Base-by-base conservation (phyloP, 306 rosid genomes). In the Trifolium fragiferum region DNA sequence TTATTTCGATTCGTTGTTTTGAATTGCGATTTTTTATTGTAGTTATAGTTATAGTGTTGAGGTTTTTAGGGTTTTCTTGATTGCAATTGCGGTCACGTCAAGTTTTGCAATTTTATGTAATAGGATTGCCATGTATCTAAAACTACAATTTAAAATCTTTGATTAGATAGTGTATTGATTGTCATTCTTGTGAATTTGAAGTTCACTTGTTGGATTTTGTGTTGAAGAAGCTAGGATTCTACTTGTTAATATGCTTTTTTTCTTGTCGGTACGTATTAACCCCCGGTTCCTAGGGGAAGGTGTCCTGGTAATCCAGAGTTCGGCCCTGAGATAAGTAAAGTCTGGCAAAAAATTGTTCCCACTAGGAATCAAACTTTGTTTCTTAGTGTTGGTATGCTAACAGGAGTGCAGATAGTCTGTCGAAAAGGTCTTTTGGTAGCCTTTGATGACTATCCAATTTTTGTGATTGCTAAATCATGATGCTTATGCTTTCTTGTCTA, bases 401-500 rank as follows among this genome's bases (percentile, higher is more conserved):
- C n/a, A n/a, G n/a, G n/a, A n/a, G n/a, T n/a, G n/a, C n/a, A n/a
- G n/a, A n/a, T n/a, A n/a, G n/a, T n/a, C n/a, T n/a, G n/a, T n/a
- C n/a, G n/a, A 60, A 57, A 25, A 21, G 44, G n/a, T 57, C 58
- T 44, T 27, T 46, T 32, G 66, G 30, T 65, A 5, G 20, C 30
- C 11, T 23, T 53, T 32, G 25, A 64, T 14, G 18, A 57, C n/a
- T 43, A 32, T 65, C 8, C 14, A 12, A 0, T 55, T 69, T 71
- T 71, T 68, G 43, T 71, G 33, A 51, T 35, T 54, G 72, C 23
- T 30, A 44, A 20, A 15, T 46, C 9, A 14, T 27, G 62, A 23
- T 54, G 44, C 18, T 43, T 65, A 47, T 75, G 37, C 50, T 67
- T 54, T 51, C 53, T 66, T 27, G 41, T 21, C 33, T 20, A 40